These are phyloP conservation scores for Camellia lanceoleosa DNA, from an alignment of 148 eudicot genomes.

Conservation along the genomic window DNA sequence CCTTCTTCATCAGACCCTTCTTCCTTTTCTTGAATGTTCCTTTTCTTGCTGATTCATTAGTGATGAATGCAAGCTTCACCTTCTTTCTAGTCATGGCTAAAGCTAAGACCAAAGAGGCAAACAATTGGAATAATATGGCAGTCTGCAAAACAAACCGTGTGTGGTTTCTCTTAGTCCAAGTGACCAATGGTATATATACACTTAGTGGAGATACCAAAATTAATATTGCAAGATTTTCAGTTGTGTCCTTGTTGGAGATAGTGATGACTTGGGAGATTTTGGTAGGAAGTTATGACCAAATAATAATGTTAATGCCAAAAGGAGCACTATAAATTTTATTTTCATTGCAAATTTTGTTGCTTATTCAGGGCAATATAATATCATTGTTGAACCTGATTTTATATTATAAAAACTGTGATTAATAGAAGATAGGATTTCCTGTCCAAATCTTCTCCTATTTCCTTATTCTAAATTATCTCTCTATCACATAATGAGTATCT, in stretches of 20 bases:
- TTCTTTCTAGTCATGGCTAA: conserved; percentile 61
- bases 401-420: too few relatives aligned
- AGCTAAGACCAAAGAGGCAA: conserved; percentile 8
- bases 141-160: conserved; percentile 1
- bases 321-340: not conserved
- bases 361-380: not conserved
- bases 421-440: too few relatives aligned
- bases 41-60: conserved; percentile 58
- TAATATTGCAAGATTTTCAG: conserved; percentile 10
- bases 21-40: conserved; percentile 76
- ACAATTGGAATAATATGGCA: conserved; percentile 1
- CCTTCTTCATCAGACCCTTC: conserved; percentile 71
- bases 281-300: not conserved
- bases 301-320: not conserved
- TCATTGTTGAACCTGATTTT: not conserved
- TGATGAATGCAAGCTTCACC: conserved; percentile 59
- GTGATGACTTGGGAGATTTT: conserved; percentile 9
- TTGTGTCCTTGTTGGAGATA: conserved; percentile 7
- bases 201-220: conserved; percentile 7
- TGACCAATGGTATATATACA: conserved; percentile 20
- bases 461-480: too few relatives aligned
- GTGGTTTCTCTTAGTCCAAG: not conserved
- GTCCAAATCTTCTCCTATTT: too few relatives aligned
- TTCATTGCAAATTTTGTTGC: not conserved
- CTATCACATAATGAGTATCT: too few relatives aligned